A percentile compares a stretch with the other conserved stretches of the same genome.
These are phyloP conservation scores for Tetrapisispora namnaoensis DNA, from an alignment of 805 yeast genomes.

Conservation along the genomic window DNA sequence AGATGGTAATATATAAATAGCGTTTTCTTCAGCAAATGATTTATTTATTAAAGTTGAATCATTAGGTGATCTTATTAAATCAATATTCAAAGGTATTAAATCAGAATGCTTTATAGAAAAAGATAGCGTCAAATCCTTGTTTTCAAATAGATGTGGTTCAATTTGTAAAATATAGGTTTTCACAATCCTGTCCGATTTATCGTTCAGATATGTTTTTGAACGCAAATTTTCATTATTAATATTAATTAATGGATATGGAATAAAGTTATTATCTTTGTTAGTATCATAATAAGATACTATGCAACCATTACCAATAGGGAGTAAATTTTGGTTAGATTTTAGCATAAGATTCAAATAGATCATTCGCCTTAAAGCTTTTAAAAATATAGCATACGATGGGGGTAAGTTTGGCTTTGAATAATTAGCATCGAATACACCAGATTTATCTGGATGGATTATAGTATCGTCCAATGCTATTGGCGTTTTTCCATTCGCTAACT, in stretches of 20 bases:
- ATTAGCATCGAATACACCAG: conserved; percentile 27
- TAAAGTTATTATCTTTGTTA: background rate
- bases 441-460: conserved; percentile 19
- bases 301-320: conserved; percentile 45
- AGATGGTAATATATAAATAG: conserved; percentile 44
- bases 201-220: background rate
- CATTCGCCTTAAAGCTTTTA: conserved; percentile 40
- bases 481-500: background rate
- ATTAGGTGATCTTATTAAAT: conserved; percentile 6
- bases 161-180: conserved; percentile 31
- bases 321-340: conserved; percentile 27
- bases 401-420: conserved; percentile 32
- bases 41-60: conserved; percentile 18
- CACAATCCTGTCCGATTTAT: background rate
- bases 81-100: conserved; percentile 29
- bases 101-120: conserved; percentile 26
- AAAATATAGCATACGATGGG: conserved; percentile 37
- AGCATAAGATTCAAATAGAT: conserved; percentile 29
- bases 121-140: conserved; percentile 35
- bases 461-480: background rate
- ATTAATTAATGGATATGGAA: conserved; percentile 9
- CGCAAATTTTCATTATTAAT: background rate
- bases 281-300: conserved; percentile 15
- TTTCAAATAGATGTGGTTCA: conserved; percentile 39
- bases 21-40: conserved; percentile 9